phyloP scores from a whole-genome alignment of 805 yeast genomes.

The Saturnispora galanensis region DNA sequence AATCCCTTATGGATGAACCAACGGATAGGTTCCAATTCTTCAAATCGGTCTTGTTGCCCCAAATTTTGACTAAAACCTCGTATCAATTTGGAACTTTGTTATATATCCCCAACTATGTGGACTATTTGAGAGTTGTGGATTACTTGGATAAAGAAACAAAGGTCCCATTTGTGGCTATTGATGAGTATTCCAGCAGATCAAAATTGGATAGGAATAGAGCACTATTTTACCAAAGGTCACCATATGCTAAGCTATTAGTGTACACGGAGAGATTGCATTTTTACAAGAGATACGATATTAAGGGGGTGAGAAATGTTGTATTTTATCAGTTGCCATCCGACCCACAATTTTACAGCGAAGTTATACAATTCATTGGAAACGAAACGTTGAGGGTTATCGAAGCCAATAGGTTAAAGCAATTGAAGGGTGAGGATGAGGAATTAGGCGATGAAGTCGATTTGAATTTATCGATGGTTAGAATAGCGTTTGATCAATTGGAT shows the following conservation, averaged over 20 bases:
- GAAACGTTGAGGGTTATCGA: slow-evolving; percentile 27
- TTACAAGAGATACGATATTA: slow-evolving; percentile 74
- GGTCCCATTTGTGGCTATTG: slow-evolving; percentile 56
- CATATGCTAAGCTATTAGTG: slow-evolving; percentile 45
- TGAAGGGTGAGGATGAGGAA: slow-evolving; percentile 15
- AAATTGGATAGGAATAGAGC: slow-evolving; percentile 64
- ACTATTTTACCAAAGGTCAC: slow-evolving; percentile 41
- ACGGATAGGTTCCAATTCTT: slow-evolving; percentile 78
- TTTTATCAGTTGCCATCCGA: slow-evolving; percentile 81
- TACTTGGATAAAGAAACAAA: slow-evolving; percentile 56
- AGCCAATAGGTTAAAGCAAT: slow-evolving; percentile 14
- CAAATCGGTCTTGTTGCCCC: slow-evolving; percentile 62
- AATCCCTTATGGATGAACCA: slow-evolving; percentile 54
- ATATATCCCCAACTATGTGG: slow-evolving; percentile 79
- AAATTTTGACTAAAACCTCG: slow-evolving; percentile 49
- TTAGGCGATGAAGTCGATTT: slow-evolving; percentile 20
- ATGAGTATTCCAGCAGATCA: slow-evolving; percentile 75
- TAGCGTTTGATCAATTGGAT: slow-evolving; percentile 72
- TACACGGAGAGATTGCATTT: slow-evolving; percentile 93
- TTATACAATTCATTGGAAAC: slow-evolving; percentile 56
- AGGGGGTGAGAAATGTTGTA: slow-evolving; percentile 73
- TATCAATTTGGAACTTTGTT: slow-evolving; percentile 69
- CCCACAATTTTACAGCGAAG: slow-evolving; percentile 74
- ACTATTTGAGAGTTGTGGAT: slow-evolving; percentile 69
- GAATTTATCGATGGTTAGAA: slow-evolving; percentile 37